phyloP scores from a whole-genome alignment of 2,329 filamentous ascomycete genomes.

The Microdochium trichocladiopsis region DNA sequence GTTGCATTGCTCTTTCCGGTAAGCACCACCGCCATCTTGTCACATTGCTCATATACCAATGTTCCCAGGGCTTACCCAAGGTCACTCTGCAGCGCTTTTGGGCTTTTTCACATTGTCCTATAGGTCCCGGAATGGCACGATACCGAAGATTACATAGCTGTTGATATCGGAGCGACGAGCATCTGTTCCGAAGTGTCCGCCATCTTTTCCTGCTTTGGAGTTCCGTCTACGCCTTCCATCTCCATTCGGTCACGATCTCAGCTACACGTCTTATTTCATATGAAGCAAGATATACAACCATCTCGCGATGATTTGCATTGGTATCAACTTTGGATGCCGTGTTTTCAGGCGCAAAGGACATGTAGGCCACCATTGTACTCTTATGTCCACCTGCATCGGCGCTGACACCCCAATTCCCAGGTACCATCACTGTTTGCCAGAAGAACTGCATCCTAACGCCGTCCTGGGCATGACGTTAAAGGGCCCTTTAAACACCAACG shows the following conservation, averaged over 20 bases:
- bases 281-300: neutral
- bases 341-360: neutral
- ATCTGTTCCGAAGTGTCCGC: neutral
- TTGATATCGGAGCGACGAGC: neutral
- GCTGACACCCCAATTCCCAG: slow-evolving; percentile 4
- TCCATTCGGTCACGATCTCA: slow-evolving; percentile 1
- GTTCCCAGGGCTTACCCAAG: too few species aligned
- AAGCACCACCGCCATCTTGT: neutral
- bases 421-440: neutral
- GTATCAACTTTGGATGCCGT: neutral
- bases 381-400: neutral
- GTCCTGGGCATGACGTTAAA: slow-evolving; percentile 27
- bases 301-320: neutral
- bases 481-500: slow-evolving; percentile 9
- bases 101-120: neutral
- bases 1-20: slow-evolving; percentile 13
- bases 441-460: slow-evolving; percentile 5
- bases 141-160: neutral
- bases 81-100: neutral
- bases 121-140: slow-evolving; percentile 11
- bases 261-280: neutral
- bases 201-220: neutral
- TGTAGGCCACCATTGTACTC: neutral
- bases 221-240: neutral
- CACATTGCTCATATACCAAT: too few species aligned